Evolutionary conservation across 495 filamentous ascomycete species (phyloP).

Genomic region (Penicillium crystallinum): DNA sequence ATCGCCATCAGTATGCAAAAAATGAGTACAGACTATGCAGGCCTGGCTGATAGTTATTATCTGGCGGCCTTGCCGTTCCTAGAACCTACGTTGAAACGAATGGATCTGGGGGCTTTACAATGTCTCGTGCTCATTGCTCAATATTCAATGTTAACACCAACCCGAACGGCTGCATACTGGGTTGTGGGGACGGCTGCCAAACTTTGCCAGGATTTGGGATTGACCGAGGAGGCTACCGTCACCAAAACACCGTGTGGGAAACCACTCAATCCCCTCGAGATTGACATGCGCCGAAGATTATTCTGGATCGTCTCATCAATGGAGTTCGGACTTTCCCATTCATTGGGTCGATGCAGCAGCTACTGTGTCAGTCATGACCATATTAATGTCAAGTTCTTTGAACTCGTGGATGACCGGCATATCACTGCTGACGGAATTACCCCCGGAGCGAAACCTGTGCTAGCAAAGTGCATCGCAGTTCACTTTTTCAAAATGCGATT

Average conservation of each 20-base stretch:
- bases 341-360: conserved; percentile 74
- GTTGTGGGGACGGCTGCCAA: conserved; percentile 79
- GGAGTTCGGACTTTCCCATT: conserved; percentile 83
- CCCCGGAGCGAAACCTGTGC: conserved; percentile 56
- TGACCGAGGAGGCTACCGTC: conserved; percentile 82
- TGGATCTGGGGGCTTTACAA: conserved; percentile 85
- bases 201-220: conserved; percentile 78
- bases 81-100: conserved; percentile 68
- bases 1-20: conserved; percentile 91
- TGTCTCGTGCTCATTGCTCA: conserved; percentile 82
- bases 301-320: conserved; percentile 82
- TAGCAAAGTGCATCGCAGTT: conserved; percentile 80
- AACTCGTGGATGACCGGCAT: conserved; percentile 68
- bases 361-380: conserved; percentile 75
- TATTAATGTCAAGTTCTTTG: conserved; percentile 77
- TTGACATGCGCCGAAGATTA: conserved; percentile 83
- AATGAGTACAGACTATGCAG: conserved; percentile 71
- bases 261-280: conserved; percentile 55
- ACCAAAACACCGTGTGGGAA: conserved; percentile 45
- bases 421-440: conserved; percentile 75
- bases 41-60: conserved; percentile 87
- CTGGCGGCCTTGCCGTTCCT: conserved; percentile 77
- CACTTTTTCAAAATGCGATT: conserved; percentile 92
- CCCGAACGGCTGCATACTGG: conserved; percentile 84
- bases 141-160: conserved; percentile 88